phyloP scores from a whole-genome alignment of 352 stramenopile genomes.

The Phytopythium vexans region DNA sequence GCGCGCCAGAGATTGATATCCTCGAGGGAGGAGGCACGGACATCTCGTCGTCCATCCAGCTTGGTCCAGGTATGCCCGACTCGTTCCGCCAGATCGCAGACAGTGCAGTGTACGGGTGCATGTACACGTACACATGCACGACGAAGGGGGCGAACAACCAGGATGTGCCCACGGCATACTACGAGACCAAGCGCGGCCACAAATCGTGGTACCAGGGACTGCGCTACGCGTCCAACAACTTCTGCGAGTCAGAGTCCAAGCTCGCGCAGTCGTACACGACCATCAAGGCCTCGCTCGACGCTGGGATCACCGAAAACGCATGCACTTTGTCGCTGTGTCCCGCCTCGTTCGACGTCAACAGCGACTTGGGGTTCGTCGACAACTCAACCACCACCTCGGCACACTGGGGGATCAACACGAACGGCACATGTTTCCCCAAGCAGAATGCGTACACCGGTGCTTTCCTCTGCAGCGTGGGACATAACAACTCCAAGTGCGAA shows the following conservation, averaged over 20 bases:
- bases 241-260: constrained; percentile 15
- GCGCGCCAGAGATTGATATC: constrained; percentile 92
- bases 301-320: constrained; percentile 26
- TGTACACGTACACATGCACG: constrained; percentile 23
- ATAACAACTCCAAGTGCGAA: constrained; percentile 25
- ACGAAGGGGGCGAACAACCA: constrained; percentile 26
- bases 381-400: constrained; percentile 4
- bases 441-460: constrained; percentile 55
- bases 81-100: constrained; percentile 28
- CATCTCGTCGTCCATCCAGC: constrained; percentile 86
- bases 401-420: constrained; percentile 39
- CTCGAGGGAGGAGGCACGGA: constrained; percentile 67
- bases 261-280: constrained; percentile 16
- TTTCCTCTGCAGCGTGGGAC: constrained; percentile 49
- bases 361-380: constrained; percentile 21
- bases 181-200: constrained; percentile 21
- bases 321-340: constrained; percentile 23
- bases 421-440: constrained; percentile 58
- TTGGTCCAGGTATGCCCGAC: constrained; percentile 52
- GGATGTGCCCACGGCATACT: constrained; percentile 26
- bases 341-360: constrained; percentile 31
- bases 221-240: constrained; percentile 34
- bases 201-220: constrained; percentile 43
- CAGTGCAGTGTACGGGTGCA: constrained; percentile 14
- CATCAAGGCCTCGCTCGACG: constrained; percentile 14